These are phyloP conservation scores for Eragrostis tef DNA, from an alignment of 202 grass and related monocot genomes.

Conservation along the genomic window DNA sequence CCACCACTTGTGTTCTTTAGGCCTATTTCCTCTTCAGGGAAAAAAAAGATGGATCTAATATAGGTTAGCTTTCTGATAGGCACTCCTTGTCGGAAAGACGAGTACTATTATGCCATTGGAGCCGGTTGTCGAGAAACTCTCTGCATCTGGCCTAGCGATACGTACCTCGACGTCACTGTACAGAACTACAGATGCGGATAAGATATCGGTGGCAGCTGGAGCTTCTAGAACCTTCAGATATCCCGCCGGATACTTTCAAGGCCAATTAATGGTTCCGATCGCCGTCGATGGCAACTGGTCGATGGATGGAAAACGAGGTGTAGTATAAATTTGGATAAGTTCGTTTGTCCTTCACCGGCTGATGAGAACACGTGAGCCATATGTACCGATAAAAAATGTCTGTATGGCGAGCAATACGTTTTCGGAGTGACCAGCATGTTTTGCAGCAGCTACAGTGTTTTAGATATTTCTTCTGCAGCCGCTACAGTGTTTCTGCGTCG, in stretches of 20 bases:
- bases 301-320: not conserved
- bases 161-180: not conserved
- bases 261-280: not conserved
- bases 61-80: not conserved
- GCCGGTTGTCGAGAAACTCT: too few relatives aligned
- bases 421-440: not conserved
- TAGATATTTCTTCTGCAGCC: too few relatives aligned
- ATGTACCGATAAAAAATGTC: too few relatives aligned
- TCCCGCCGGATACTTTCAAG: not conserved
- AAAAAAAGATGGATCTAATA: not conserved
- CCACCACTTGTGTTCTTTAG: too few relatives aligned
- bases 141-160: not conserved
- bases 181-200: not conserved
- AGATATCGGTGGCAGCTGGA: not conserved
- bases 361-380: too few relatives aligned
- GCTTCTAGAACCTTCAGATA: constrained; percentile 1
- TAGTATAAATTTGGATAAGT: not conserved
- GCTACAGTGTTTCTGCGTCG: too few relatives aligned
- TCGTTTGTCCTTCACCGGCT: too few relatives aligned
- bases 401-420: too few relatives aligned
- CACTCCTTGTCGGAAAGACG: not conserved
- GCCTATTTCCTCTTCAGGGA: not conserved
- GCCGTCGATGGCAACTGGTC: not conserved
- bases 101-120: too few relatives aligned
- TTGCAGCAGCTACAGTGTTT: too few relatives aligned